Evolutionary conservation across 495 filamentous ascomycete species (phyloP).

Genomic region (Xylaria telfairii): DNA sequence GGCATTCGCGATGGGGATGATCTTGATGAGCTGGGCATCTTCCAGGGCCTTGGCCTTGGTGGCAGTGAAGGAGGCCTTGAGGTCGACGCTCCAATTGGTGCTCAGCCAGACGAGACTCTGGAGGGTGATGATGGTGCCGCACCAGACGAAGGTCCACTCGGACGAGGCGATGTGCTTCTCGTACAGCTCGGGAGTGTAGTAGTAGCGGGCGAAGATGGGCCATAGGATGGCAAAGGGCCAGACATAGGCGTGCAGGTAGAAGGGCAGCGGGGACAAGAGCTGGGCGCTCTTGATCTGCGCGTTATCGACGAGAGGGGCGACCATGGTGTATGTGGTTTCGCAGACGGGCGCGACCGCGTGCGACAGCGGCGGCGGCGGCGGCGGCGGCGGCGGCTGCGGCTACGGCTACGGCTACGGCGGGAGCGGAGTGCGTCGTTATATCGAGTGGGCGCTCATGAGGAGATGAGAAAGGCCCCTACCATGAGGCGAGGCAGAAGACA

Average conservation of each 20-base stretch:
- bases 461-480: constrained; percentile 11
- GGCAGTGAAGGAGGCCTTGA: constrained; percentile 82
- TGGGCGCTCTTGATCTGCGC: constrained; percentile 86
- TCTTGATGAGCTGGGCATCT: constrained; percentile 88
- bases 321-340: constrained; percentile 34
- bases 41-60: constrained; percentile 71
- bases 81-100: constrained; percentile 95
- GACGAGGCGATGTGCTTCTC: constrained; percentile 83
- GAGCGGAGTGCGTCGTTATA: constrained; percentile 4
- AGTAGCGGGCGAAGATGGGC: constrained; percentile 87
- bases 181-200: constrained; percentile 81
- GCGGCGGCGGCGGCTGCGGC: no score
- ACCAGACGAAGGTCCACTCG: constrained; percentile 98
- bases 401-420: not conserved
- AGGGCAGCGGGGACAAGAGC: constrained; percentile 85
- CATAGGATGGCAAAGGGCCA: constrained; percentile 92
- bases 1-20: constrained; percentile 88
- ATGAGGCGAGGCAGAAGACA: not conserved
- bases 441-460: constrained; percentile 24
- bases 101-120: constrained; percentile 93
- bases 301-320: constrained; percentile 75
- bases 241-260: constrained; percentile 82
- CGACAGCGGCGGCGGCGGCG: not conserved
- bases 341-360: not conserved
- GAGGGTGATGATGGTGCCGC: constrained; percentile 81